Percentiles rank a stretch among this genome's conserved stretches.
phyloP scores from a whole-genome alignment of 495 filamentous ascomycete genomes.

The Penicillium flavigenum region DNA sequence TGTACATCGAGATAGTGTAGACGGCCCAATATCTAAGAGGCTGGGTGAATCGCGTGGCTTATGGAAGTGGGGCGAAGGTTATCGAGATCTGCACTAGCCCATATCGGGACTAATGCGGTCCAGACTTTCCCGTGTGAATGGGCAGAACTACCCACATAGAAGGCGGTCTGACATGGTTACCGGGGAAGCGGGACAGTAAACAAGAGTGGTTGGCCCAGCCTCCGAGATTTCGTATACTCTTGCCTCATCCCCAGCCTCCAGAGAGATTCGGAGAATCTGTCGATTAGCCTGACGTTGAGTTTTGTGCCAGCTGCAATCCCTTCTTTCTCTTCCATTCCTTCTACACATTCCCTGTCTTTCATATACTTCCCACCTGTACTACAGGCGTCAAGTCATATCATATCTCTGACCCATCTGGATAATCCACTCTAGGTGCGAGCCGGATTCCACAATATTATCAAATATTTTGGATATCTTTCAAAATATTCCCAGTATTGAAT shows the following conservation, averaged over 20 bases:
- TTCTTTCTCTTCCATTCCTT: constrained; percentile 33
- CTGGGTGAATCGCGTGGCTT: constrained; percentile 23
- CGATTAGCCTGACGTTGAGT: constrained; percentile 33
- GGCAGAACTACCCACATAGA: constrained; percentile 20
- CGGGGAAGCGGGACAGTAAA: constrained; percentile 44
- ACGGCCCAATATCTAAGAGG: constrained; percentile 18
- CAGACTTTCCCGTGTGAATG: constrained; percentile 1
- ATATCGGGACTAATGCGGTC: constrained; percentile 16
- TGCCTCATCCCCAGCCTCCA: constrained; percentile 40
- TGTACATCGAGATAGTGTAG: background rate
- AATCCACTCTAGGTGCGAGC: constrained; percentile 27
- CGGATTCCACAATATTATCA: constrained; percentile 15
- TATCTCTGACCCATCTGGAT: constrained; percentile 27
- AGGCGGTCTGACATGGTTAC: constrained; percentile 41
- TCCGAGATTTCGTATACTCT: constrained; percentile 36
- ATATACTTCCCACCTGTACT: constrained; percentile 21
- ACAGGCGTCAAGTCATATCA: constrained; percentile 17
- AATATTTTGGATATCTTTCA: constrained; percentile 11
- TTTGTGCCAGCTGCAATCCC: constrained; percentile 38
- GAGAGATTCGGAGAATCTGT: constrained; percentile 22
- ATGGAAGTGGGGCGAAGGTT: constrained; percentile 25
- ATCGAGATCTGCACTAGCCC: constrained; percentile 22
- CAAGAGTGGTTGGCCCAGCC: constrained; percentile 51
- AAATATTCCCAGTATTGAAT: constrained; percentile 2
- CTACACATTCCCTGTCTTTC: constrained; percentile 32